Conservation (phyloP, 208 protist species). For the Pavlovales sp. region DNA sequence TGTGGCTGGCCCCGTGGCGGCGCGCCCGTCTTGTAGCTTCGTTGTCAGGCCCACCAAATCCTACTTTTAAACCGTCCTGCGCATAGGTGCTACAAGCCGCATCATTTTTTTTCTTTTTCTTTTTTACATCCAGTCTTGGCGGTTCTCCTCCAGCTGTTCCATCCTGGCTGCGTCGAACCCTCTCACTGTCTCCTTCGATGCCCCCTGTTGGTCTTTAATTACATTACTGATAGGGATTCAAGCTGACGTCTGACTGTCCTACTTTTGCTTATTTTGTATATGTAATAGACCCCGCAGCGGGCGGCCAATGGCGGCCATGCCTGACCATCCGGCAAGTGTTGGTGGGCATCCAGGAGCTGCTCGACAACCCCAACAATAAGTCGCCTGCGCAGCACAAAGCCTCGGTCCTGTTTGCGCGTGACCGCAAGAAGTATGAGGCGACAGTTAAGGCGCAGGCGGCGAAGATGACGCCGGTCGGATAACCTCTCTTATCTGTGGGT, state of each 20-base stretch:
- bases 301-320: background rate
- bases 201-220: too few relatives aligned
- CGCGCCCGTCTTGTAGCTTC: too few relatives aligned
- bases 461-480: background rate
- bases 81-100: too few relatives aligned
- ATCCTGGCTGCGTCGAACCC: background rate
- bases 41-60: too few relatives aligned
- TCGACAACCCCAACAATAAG: slow-evolving; percentile 58
- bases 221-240: too few relatives aligned
- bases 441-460: slow-evolving; percentile 6
- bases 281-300: background rate
- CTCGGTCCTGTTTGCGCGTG: slow-evolving; percentile 4
- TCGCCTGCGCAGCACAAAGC: slow-evolving; percentile 49
- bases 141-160: background rate
- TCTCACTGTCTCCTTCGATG: background rate
- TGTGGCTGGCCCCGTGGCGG: too few relatives aligned
- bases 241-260: too few relatives aligned
- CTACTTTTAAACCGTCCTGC: too few relatives aligned
- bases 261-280: too few relatives aligned
- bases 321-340: slow-evolving; percentile 47
- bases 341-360: slow-evolving; percentile 54
- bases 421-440: slow-evolving; percentile 38
- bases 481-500: too few relatives aligned
- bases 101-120: background rate
- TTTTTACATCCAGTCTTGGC: background rate